Percentiles rank a stretch among this genome's conserved stretches.
Evolutionary conservation across 2,329 filamentous ascomycete genomes (phyloP).

Genomic region (Claviceps sp.): DNA sequence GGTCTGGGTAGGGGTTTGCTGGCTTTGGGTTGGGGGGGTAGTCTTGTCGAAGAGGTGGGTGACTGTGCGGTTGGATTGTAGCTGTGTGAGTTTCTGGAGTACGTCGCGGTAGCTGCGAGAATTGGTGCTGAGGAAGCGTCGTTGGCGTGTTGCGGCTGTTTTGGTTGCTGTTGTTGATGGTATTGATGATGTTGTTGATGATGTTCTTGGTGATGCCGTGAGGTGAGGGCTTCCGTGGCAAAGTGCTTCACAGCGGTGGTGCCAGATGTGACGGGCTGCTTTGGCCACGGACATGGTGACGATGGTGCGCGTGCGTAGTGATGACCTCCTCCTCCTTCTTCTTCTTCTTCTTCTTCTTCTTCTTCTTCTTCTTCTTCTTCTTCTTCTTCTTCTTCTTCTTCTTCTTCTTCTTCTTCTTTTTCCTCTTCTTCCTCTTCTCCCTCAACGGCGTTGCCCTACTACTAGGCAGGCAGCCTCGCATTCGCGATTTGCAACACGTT

Average conservation of each 20-base stretch:
- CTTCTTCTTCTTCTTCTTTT: neutral
- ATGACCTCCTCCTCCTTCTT: neutral
- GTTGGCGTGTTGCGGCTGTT: neutral
- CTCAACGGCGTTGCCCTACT: neutral
- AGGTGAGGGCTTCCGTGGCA: neutral
- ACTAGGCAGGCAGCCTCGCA: no score
- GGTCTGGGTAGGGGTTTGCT: slow-evolving; percentile 8
- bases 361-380: neutral
- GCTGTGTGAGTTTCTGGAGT: slow-evolving; percentile 56
- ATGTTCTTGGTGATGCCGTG: neutral
- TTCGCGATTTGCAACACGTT: no score
- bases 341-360: neutral
- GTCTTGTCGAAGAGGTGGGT: slow-evolving; percentile 32
- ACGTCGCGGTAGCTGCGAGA: slow-evolving; percentile 47
- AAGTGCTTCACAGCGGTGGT: neutral
- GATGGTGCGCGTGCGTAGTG: neutral
- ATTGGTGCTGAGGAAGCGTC: slow-evolving; percentile 3
- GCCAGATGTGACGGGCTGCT: neutral
- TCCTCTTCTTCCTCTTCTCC: neutral
- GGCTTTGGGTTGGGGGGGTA: neutral
- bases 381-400: neutral
- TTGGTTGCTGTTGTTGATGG: neutral
- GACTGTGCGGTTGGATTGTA: slow-evolving; percentile 68
- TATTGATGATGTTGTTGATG: neutral
- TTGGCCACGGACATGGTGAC: neutral